These are phyloP conservation scores for Vanrija sp. DNA, from an alignment of 1,284 basidiomycete genomes.

Conservation along the genomic window DNA sequence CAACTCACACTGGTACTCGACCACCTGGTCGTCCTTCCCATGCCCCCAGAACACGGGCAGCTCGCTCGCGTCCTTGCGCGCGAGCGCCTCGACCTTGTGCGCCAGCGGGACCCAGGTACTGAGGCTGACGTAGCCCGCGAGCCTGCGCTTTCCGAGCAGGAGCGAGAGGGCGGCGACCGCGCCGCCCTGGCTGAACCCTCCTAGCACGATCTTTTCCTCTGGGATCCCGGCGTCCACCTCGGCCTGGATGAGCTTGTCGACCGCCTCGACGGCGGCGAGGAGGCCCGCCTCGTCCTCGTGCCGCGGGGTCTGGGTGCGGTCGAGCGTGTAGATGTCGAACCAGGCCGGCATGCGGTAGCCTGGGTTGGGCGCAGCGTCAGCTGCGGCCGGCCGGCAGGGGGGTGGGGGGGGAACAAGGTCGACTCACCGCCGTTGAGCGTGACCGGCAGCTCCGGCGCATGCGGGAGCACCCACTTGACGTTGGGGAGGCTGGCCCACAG, in stretches of 20 bases:
- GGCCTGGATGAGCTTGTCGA: slow-evolving; percentile 66
- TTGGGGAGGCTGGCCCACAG: slow-evolving; percentile 59
- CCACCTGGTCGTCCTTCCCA: slow-evolving; percentile 70
- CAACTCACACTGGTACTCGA: slow-evolving; percentile 53
- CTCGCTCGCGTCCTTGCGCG: slow-evolving; percentile 43
- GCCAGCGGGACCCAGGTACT: slow-evolving; percentile 73
- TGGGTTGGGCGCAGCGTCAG: slow-evolving; percentile 3
- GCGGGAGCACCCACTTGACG: slow-evolving; percentile 77
- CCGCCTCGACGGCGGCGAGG: slow-evolving; percentile 58
- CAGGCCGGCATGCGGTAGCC: slow-evolving; percentile 48
- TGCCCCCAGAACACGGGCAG: slow-evolving; percentile 86
- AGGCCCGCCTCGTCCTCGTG: slow-evolving; percentile 70
- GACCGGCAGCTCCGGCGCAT: slow-evolving; percentile 58
- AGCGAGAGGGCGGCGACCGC: slow-evolving; percentile 72
- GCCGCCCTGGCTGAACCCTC: slow-evolving; percentile 84
- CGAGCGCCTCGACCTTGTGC: slow-evolving; percentile 57
- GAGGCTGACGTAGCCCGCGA: slow-evolving; percentile 68
- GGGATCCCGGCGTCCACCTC: slow-evolving; percentile 71
- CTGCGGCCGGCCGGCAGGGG: neutral
- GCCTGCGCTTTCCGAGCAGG: slow-evolving; percentile 61
- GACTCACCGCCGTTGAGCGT: slow-evolving; percentile 44
- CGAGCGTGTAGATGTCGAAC: slow-evolving; percentile 74
- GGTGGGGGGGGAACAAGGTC: neutral
- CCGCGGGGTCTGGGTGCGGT: slow-evolving; percentile 53
- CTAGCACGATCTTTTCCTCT: slow-evolving; percentile 59